A percentile compares a stretch with the other conserved stretches of the same genome.
Conservation (phyloP, 331 rosid genomes). For the Cucumis variabilis region DNA sequence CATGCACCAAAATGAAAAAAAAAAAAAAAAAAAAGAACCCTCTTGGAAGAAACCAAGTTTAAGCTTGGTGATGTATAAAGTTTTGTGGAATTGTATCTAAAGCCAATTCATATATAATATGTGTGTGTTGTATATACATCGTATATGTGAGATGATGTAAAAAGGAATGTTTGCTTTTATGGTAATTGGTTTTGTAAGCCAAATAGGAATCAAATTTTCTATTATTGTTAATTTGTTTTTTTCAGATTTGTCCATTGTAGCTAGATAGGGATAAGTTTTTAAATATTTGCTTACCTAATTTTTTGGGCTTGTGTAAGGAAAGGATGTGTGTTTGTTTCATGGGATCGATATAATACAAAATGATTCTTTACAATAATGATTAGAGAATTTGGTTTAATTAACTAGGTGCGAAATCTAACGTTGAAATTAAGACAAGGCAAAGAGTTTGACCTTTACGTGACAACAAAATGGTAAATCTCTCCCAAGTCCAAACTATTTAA, state of each 20-base stretch:
- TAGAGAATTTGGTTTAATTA: no score
- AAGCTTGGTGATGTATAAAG: neutral
- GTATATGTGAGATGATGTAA: neutral
- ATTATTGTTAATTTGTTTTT: no score
- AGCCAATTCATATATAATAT: neutral
- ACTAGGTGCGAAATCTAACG: neutral
- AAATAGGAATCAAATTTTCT: constrained; percentile 4
- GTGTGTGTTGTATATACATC: neutral
- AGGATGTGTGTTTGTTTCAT: neutral
- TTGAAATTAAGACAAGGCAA: no score
- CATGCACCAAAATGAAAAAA: neutral
- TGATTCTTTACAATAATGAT: no score
- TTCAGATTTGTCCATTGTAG: neutral
- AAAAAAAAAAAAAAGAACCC: neutral
- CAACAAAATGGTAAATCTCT: no score
- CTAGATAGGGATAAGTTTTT: neutral
- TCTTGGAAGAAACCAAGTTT: neutral
- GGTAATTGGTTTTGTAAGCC: neutral
- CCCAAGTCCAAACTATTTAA: no score
- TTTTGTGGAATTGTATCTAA: neutral
- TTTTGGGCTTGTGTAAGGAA: neutral
- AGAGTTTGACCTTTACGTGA: no score
- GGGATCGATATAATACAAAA: neutral
- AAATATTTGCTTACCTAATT: neutral
- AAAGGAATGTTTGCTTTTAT: neutral